A percentile compares a stretch with the other conserved stretches of the same genome.
phyloP scores from a whole-genome alignment of 371 early-diverging fungal species.

The Mucor lusitanicus region DNA sequence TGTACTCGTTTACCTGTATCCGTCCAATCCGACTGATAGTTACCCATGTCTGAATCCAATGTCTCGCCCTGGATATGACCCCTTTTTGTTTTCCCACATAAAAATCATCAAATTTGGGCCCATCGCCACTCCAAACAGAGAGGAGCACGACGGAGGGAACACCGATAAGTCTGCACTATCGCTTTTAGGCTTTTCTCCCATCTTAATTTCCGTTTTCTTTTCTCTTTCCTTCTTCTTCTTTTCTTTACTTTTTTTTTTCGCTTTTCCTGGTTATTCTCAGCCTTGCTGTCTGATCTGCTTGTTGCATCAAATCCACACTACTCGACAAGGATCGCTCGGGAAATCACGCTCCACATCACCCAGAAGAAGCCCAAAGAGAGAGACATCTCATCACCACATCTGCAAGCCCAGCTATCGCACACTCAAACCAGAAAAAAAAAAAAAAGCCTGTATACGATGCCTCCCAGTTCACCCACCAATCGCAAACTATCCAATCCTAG shows the following conservation, averaged over 20 bases:
- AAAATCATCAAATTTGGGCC: not conserved
- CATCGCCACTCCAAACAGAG: slow-evolving; percentile 10
- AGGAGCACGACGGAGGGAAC: slow-evolving; percentile 1
- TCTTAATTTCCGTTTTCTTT: slow-evolving; percentile 10
- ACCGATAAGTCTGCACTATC: not conserved
- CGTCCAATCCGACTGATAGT: slow-evolving; percentile 13
- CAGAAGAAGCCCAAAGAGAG: not conserved
- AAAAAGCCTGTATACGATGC: slow-evolving; percentile 9
- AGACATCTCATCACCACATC: not conserved
- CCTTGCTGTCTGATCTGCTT: not conserved
- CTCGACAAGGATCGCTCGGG: not conserved
- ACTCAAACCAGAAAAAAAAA: not conserved
- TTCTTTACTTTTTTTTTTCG: slow-evolving; percentile 3
- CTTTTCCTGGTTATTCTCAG: slow-evolving; percentile 4
- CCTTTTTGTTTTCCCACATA: slow-evolving; percentile 1
- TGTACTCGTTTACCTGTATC: not conserved
- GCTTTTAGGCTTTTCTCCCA: slow-evolving; percentile 7
- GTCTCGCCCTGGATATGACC: slow-evolving; percentile 13
- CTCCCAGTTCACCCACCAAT: slow-evolving; percentile 25
- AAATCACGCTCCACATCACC: not conserved
- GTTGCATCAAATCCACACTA: not conserved
- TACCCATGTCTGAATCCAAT: slow-evolving; percentile 18
- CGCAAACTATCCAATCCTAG: slow-evolving; percentile 31
- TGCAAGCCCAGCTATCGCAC: not conserved
- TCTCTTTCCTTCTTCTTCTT: slow-evolving; percentile 1